Evolutionary conservation across 2,329 filamentous ascomycete species (phyloP).

Genomic region (Chaetomium sp.): DNA sequence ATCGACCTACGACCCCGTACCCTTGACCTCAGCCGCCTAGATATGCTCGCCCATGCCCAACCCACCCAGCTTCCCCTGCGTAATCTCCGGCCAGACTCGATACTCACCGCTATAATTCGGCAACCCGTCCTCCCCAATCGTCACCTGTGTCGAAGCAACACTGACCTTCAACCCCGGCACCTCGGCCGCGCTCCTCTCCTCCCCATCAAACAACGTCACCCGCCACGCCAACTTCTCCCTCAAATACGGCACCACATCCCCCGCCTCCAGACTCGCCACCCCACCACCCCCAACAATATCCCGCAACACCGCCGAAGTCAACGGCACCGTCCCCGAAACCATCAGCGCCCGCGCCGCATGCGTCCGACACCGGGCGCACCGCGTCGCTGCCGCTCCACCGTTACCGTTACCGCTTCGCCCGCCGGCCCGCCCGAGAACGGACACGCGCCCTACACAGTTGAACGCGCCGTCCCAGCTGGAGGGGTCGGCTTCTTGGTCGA

Average conservation of each 20-base stretch:
- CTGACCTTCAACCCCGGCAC: conserved; percentile 35
- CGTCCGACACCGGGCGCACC: conserved; percentile 34
- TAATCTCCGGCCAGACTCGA: conserved; percentile 32
- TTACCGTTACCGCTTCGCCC: background rate
- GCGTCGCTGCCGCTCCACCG: conserved; percentile 21
- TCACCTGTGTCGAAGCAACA: conserved; percentile 34
- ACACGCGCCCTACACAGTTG: conserved; percentile 51
- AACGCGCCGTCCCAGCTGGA: conserved; percentile 45
- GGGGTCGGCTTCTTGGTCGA: conserved; percentile 31
- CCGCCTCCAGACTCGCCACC: conserved; percentile 30
- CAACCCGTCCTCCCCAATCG: conserved; percentile 33
- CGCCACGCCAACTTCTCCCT: conserved; percentile 35
- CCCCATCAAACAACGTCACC: conserved; percentile 34
- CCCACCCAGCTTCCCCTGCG: conserved; percentile 33
- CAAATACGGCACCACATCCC: conserved; percentile 37
- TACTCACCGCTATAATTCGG: conserved; percentile 33
- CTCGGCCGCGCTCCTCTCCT: conserved; percentile 27
- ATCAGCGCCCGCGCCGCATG: conserved; percentile 31
- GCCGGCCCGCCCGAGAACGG: conserved; percentile 44
- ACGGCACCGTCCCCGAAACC: conserved; percentile 38
- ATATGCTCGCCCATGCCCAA: conserved; percentile 25
- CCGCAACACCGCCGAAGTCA: conserved; percentile 38
- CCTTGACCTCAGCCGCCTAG: background rate
- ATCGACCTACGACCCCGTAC: background rate
- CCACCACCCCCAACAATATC: conserved; percentile 32